A percentile compares a stretch with the other conserved stretches of the same genome.
Conservation (phyloP, 2,329 filamentous ascomycete genomes). For the Huntiella abstrusa region DNA sequence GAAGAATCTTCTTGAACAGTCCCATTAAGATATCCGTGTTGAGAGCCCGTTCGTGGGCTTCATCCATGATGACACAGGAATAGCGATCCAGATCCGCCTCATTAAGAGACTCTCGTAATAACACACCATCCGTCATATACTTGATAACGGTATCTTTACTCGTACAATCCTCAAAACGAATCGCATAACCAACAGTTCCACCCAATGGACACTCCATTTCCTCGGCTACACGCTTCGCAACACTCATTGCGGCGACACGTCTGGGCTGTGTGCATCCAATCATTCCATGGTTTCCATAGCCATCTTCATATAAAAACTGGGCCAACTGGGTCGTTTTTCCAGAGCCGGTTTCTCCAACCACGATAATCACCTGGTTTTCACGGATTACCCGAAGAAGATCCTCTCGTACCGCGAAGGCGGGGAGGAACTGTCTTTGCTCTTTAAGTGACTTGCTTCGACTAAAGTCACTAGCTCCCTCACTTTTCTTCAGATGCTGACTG, state of each 20-base stretch:
- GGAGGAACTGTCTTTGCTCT: slow-evolving; percentile 83
- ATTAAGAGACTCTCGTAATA: slow-evolving; percentile 80
- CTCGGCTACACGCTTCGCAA: slow-evolving; percentile 92
- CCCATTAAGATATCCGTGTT: slow-evolving; percentile 98
- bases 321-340: slow-evolving; percentile 96
- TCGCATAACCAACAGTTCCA: slow-evolving; percentile 80
- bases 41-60: slow-evolving; percentile 87
- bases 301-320: slow-evolving; percentile 89
- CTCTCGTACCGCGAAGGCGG: slow-evolving; percentile 89
- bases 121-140: slow-evolving; percentile 96
- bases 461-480: slow-evolving; percentile 71
- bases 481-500: slow-evolving; percentile 74
- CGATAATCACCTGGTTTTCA: slow-evolving; percentile 93
- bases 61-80: slow-evolving; percentile 98
- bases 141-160: slow-evolving; percentile 92
- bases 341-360: slow-evolving; percentile 91
- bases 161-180: slow-evolving; percentile 95
- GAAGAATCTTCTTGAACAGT: slow-evolving; percentile 88
- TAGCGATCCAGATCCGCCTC: slow-evolving; percentile 89
- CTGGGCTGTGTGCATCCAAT: slow-evolving; percentile 94
- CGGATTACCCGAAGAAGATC: slow-evolving; percentile 79
- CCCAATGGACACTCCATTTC: slow-evolving; percentile 94
- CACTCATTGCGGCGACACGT: slow-evolving; percentile 95
- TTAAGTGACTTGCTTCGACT: slow-evolving; percentile 77
- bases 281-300: slow-evolving; percentile 70